Evolutionary conservation across 2,329 filamentous ascomycete genomes (phyloP).

Genomic region (Apiospora hydei): DNA sequence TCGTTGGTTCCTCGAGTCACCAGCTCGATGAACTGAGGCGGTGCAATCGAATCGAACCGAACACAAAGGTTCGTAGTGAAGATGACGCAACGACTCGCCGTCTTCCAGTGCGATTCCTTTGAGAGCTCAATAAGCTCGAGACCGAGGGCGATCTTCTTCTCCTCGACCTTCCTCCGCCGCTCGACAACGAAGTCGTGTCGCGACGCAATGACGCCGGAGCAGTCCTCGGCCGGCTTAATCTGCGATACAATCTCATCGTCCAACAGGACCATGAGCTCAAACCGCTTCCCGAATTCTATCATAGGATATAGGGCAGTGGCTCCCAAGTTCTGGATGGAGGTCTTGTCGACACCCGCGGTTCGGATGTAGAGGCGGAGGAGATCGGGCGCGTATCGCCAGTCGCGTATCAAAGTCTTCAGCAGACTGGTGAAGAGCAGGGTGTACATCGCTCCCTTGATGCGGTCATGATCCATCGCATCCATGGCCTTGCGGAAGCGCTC

Average conservation of each 20-base stretch:
- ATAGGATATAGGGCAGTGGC: constrained; percentile 83
- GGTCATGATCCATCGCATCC: constrained; percentile 80
- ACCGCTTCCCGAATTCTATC: constrained; percentile 88
- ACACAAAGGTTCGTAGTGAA: constrained; percentile 91
- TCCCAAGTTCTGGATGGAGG: constrained; percentile 90
- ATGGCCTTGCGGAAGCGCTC: constrained; percentile 80
- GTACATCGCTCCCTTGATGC: constrained; percentile 95
- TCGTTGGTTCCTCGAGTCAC: constrained; percentile 86
- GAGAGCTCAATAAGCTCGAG: constrained; percentile 82
- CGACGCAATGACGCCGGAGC: constrained; percentile 65
- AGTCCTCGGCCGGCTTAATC: constrained; percentile 74
- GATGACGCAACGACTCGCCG: constrained; percentile 86
- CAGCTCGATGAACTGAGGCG: constrained; percentile 81
- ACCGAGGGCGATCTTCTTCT: constrained; percentile 81
- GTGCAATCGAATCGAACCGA: constrained; percentile 88
- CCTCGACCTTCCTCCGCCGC: constrained; percentile 79
- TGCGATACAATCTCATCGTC: constrained; percentile 74
- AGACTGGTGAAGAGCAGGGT: constrained; percentile 89
- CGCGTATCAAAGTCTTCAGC: constrained; percentile 83
- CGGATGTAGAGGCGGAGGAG: constrained; percentile 89
- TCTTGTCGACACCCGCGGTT: constrained; percentile 88
- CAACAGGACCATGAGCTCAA: constrained; percentile 85
- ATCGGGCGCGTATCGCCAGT: constrained; percentile 95
- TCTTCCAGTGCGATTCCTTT: constrained; percentile 91
- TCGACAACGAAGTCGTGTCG: constrained; percentile 78